Base-by-base conservation (phyloP, 208 protist species). In the Chromosphaera perkinsii region DNA sequence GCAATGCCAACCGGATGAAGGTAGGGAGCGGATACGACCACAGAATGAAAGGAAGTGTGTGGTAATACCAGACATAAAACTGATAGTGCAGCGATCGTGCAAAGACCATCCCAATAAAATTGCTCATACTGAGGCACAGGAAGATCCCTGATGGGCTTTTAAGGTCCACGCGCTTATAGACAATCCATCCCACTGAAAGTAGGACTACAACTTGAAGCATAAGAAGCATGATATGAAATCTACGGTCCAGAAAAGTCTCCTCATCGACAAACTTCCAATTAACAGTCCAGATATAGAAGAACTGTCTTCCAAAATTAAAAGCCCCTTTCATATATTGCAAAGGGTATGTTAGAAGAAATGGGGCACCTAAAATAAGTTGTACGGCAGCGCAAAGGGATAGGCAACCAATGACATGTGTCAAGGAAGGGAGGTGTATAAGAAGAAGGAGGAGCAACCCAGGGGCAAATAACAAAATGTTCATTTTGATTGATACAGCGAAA, bases 61-160 rank as follows among this genome's bases (percentile, higher is more conserved):
- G 84, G 56, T 78, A 88, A 57, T 86, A 88, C 80, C 81, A 86
- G 2, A 72, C 52, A 52, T 76, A 73, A 36, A 73, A 73, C 37
- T 92, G 88, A 62, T 80, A 90, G 77, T 92, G 88, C 9, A 92
- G 66, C 45, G 78, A 79, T 24, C 87, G 64, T 22, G 84, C 71
- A 62, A 73, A 88, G 33, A 64, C 69, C 24, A 91, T 81, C 22
- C 87, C 88, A 43, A 89, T 73, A 12, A 89, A 78, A 61, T 91
- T 92, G 33, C 47, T 52, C 17, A 56, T n/a, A n/a, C n/a, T n/a
- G n/a, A n/a, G n/a, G n/a, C n/a, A n/a, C n/a, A n/a, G n/a, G n/a
- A n/a, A n/a, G n/a, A n/a, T n/a, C n/a, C n/a, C n/a, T n/a, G n/a
- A n/a, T n/a, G n/a, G n/a, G n/a, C n/a, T n/a, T n/a, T n/a, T n/a